Base-by-base conservation (phyloP, 345 rosid genomes). In the Reutealis trisperma region DNA sequence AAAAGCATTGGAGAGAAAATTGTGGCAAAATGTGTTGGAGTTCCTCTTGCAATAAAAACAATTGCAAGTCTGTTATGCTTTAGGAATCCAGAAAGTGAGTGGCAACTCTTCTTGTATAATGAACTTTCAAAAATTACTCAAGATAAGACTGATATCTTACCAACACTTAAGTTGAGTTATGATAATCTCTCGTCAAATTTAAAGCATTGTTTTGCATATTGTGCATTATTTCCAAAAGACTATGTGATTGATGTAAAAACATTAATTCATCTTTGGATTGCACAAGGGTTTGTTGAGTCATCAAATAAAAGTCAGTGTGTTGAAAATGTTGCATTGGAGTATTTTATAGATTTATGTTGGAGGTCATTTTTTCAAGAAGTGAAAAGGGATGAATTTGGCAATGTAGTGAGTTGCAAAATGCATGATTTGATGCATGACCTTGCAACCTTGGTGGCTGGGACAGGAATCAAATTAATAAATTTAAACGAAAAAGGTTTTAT, bases 151-250 rank as follows among this genome's bases (percentile, higher is more conserved):
- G 71, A 9, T 1, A 78, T 85, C 12, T 62, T 81, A 25, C 51
- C 75, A 0, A 75, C 75, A 3, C 78, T 83, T 15, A 75, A 75
- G 59, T 73, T 84, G 27, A 86, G 85, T 64, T 86, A 77, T 3
- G 80, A 79, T 63, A 54, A 79, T 41, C 82, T 86, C 47, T 87
- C 87, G 6, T 22, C 78, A n/a, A 68, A 65, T 63, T 70, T 86
- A 71, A 86, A 84, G 64, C 71, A 75, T 57, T 84, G 87, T 27
- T 84, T 86, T 60, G 85, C 86, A 21, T 77, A 79, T 19, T 86
- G 88, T 67, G 64, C 79, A 0, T 67, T 83, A 52, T 79, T 86
- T 49, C 88, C 86, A 0, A 86, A 77, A 71, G 82, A 73, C 49
- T 78, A 75, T 19, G 70, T 25, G 22, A 78, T 83, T 16, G 1